Base-by-base conservation (phyloP, 2,329 filamentous ascomycete species). In the Verticillium dahliae region DNA sequence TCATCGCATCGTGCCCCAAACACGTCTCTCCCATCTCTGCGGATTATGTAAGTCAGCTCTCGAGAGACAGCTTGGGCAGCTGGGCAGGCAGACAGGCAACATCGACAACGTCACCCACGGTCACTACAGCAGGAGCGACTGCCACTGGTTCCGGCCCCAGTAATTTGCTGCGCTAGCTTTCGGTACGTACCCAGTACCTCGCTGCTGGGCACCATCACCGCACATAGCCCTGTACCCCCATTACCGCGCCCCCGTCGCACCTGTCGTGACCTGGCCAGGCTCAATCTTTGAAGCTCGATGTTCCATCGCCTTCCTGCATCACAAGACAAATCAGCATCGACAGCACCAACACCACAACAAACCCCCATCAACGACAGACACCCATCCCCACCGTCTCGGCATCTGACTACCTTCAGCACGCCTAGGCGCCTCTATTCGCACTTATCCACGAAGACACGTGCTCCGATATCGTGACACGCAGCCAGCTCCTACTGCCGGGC, bases 81-180 rank as follows among this genome's bases (percentile, higher is more conserved):
- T 55, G 14, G 54, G 14, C 45, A 52, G 45, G 18, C 45, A 50
- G 45, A 68, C 69, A 71, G 70, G 70, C 71, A 73, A 69, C 71
- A 72, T 73, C 69, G 71, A 71, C 69, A 73, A 71, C 71, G 71
- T 73, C 71, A 73, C 71, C 72, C 60, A 58, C 56, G 57, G 61
- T 50, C 45, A 27, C 60, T 64, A 18, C 18, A 52, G n/a, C 18
- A 52, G 45, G 45, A 18, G 45, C n/a, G 18, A 11, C 9, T 27
- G 18, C 45, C 22, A 52, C 45, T 58, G 34, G 54, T 34, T n/a
- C 60, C 57, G 56, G 54, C 18, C 63, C 60, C 59, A 59, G 61
- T 57, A 60, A 62, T 67, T 57, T 37, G 34, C 57, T 62, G 61
- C 60, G 60, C 62, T 62, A 60, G 54, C 52, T 6, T 39, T 27